Evolutionary conservation across 768 basidiomycete species (phyloP), one percentile per base, ranked within the genome.

Genomic region (Collybiopsis confluens): DNA sequence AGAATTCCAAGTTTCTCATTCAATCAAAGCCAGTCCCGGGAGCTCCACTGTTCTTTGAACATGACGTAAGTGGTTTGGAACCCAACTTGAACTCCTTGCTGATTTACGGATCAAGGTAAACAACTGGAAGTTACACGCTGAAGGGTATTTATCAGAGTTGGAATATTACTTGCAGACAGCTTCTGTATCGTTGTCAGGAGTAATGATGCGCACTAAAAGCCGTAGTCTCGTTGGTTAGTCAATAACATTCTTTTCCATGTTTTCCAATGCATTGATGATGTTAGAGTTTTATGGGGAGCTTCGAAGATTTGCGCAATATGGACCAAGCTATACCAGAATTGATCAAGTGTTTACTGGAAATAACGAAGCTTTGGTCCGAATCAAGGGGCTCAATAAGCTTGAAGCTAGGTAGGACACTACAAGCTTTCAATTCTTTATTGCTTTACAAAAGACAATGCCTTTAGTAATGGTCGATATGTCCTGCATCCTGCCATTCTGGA

Each of bases 401-500:
- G 16, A 36, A 16, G 8, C 35, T 40, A 40, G 8, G 18, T 40
- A 6, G 38, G 38, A 7, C 6, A 45, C 26, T 18, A 11, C 18
- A 18, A 45, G 2, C 5, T 16, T 45, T 45, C 13, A 28, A 20
- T 6, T 5, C 38, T 15, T 16, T 5, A 9, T 28, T 13, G 8
- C 21, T 20, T 13, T 44, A n/a, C 26, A 18, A 6, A 44, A 9
- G 18, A 45, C 16, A 26, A 27, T 37, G n/a, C n/a, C 9, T 37
- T 40, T 16, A 42, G 49, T 9, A 21, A 13, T 15, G 26, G 27
- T 15, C 51, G 56, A 20, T 67, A 68, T 48, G 24, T 55, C 45
- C 45, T 67, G 16, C 62, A 68, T 54, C 69, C 69, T 5, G 64
- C 67, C 2, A 62, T 69, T 16, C 53, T 69, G 8, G 69, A 70